Percentiles rank a stretch among this genome's conserved stretches.
These are phyloP conservation scores for Breynia disticha DNA, from an alignment of 441 rosid genomes.

Conservation along the genomic window DNA sequence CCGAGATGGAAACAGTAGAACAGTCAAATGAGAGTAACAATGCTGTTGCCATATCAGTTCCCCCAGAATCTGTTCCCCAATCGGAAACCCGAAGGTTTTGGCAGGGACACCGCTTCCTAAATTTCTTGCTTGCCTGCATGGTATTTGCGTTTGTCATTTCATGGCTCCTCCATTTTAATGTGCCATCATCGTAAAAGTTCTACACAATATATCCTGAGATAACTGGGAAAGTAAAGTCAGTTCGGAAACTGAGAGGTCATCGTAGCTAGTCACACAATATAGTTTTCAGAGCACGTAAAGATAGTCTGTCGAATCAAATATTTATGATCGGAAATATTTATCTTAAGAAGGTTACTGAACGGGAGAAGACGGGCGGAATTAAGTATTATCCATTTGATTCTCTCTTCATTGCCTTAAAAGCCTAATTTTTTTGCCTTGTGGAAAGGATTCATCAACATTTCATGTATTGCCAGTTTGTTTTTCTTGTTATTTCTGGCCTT, in stretches of 20 bases:
- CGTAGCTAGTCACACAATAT: background rate
- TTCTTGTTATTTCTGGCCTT: no score
- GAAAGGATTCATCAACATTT: no score
- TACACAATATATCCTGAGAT: constrained; percentile 1
- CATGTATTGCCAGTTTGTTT: no score
- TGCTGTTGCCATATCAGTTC: constrained; percentile 4
- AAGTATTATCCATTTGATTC: no score
- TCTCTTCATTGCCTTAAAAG: no score
- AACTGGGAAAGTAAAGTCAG: background rate
- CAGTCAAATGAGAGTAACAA: constrained; percentile 21
- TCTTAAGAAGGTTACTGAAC: no score
- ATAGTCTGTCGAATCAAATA: no score
- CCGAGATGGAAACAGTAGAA: constrained; percentile 21
- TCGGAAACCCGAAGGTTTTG: constrained; percentile 35
- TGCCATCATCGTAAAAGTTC: constrained; percentile 24
- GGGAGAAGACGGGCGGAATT: no score
- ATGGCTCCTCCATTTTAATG: constrained; percentile 50
- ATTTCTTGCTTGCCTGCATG: constrained; percentile 47
- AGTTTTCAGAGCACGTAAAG: background rate
- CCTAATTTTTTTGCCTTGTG: no score
- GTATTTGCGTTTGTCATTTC: constrained; percentile 49
- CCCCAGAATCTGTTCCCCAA: constrained; percentile 13
- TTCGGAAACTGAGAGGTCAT: background rate
- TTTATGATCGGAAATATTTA: no score
- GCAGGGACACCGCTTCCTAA: constrained; percentile 42